phyloP scores from a whole-genome alignment of 768 basidiomycete species.

The Macrolepiota albuminosa region DNA sequence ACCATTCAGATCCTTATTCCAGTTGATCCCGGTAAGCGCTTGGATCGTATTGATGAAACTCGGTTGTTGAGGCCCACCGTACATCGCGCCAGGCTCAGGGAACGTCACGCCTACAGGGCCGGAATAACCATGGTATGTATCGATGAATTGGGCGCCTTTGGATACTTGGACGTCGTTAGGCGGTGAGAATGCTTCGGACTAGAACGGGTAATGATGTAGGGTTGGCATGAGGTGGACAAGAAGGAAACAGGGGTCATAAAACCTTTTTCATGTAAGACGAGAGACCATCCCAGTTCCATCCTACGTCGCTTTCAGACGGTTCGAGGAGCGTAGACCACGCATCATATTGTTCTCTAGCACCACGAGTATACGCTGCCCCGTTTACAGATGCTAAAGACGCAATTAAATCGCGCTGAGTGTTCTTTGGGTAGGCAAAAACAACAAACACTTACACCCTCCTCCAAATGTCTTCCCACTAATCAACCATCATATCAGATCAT shows the following conservation, averaged over 20 bases:
- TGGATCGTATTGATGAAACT: conserved; percentile 45
- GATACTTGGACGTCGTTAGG: conserved; percentile 39
- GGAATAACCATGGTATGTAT: conserved; percentile 43
- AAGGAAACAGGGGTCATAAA: background rate
- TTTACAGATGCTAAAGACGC: conserved; percentile 38
- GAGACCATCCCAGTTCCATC: conserved; percentile 45
- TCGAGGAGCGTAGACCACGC: conserved; percentile 34
- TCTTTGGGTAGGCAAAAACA: background rate
- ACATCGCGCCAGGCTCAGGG: conserved; percentile 40
- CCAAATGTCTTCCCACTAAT: conserved; percentile 44
- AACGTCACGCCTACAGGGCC: conserved; percentile 54
- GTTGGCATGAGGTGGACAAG: background rate
- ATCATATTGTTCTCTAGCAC: conserved; percentile 40
- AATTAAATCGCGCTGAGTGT: background rate
- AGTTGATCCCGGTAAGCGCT: conserved; percentile 42
- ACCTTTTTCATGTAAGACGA: conserved; percentile 47
- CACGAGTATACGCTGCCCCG: conserved; percentile 42
- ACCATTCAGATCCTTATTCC: conserved; percentile 47
- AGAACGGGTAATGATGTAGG: background rate
- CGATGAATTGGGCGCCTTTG: conserved; percentile 42
- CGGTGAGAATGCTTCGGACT: conserved; percentile 46
- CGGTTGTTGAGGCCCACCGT: conserved; percentile 49
- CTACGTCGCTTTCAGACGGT: conserved; percentile 34
- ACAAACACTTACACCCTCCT: conserved; percentile 29
- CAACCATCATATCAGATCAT: background rate